Evolutionary conservation across 495 filamentous ascomycete species (phyloP), one percentile per base, ranked within the genome.

Genomic region (Cryomyces antarcticus): DNA sequence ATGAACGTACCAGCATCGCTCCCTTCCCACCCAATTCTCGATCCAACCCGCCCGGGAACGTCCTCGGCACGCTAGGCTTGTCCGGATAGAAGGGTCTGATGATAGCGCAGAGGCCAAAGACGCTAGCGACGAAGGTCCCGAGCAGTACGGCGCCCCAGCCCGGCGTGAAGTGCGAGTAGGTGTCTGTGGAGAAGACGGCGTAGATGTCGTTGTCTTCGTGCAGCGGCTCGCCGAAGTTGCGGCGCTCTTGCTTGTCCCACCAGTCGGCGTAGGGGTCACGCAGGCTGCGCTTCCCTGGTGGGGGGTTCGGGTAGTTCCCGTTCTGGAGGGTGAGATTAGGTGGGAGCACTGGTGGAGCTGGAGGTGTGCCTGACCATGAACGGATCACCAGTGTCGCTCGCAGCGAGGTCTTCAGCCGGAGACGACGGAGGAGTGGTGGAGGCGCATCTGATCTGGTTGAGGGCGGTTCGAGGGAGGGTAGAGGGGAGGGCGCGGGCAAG

Each of bases 201-300:
- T 96, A 69, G 42, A 94, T 75, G 59, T 99, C 92, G 56, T 96
- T 78, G 61, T 99, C 92, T 62, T 99, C 92, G 60, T 99, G 88
- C 28, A 93, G 74, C 4, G 86, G 80, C 62, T 99, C 92, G 53
- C 85, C 85, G 52, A 77, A 99, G 67, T 96, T 94, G 45, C 87
- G 77, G 52, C 87, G 80, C 59, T 94, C 88, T 57, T 96, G 87
- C 67, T 84, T 80, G 61, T 96, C 87, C 88, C 88, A 96, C 84
- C 86, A 96, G 57, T 84, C 80, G 52, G 62, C 88, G 56, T 96
- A 73, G 31, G 92, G 92, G 57, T 96, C 92, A 58, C 92, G 82
- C 63, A 80, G 77, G 56, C 79, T 72, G 49, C 87, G 82, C 66
- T 89, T 93, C 54, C 82, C 62, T 31, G 64, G 66, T 7, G 78